These are phyloP conservation scores for Microsporum audouinii DNA, from an alignment of 2,329 filamentous ascomycete genomes.

Conservation along the genomic window DNA sequence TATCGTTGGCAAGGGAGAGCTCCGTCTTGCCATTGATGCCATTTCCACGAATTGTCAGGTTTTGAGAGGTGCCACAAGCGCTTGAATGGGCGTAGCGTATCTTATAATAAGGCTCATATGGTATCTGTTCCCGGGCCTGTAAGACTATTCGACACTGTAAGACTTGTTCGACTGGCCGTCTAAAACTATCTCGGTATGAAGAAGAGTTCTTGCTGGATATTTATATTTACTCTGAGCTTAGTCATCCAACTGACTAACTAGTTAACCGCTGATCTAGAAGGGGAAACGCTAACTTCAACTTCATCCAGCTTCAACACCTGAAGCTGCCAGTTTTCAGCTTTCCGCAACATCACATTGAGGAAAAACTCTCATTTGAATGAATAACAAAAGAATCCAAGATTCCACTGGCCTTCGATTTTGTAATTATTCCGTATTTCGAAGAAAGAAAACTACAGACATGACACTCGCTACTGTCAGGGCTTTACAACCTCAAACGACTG, in stretches of 20 bases:
- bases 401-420: background rate
- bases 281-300: background rate
- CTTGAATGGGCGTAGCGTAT: too few relatives aligned
- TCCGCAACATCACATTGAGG: background rate
- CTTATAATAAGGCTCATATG: too few relatives aligned
- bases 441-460: background rate
- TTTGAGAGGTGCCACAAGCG: too few relatives aligned
- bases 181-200: background rate
- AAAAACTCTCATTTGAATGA: background rate
- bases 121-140: too few relatives aligned
- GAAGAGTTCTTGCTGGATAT: background rate
- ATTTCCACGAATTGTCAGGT: too few relatives aligned
- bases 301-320: background rate
- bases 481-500: background rate
- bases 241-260: background rate
- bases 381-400: background rate
- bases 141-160: too few relatives aligned
- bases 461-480: background rate
- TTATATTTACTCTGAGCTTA: background rate
- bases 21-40: too few relatives aligned
- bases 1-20: too few relatives aligned
- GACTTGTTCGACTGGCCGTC: too few relatives aligned
- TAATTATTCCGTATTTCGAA: background rate
- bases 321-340: background rate
- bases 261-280: background rate